Percentiles rank a stretch among this genome's conserved stretches.
Evolutionary conservation across 192 early-diverging fungal genomes (phyloP).

Genomic region (Entomortierella lignicola): DNA sequence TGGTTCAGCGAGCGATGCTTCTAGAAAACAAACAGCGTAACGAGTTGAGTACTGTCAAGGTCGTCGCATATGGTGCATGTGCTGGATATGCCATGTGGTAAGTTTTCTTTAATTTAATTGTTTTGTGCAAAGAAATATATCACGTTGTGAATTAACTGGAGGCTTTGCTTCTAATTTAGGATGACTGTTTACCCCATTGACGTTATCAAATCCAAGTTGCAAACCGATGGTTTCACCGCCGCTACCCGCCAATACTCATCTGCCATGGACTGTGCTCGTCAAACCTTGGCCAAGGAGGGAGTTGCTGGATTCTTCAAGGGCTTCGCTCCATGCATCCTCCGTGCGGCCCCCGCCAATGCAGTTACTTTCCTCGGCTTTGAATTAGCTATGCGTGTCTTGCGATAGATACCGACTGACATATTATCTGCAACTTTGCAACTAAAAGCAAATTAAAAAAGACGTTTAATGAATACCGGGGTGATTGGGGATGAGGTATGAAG

Average conservation of each 20-base stretch:
- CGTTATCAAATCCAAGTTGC: constrained; percentile 94
- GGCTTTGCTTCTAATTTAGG: constrained; percentile 44
- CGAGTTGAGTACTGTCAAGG: constrained; percentile 81
- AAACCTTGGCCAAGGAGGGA: constrained; percentile 85
- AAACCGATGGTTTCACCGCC: constrained; percentile 87
- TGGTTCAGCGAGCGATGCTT: constrained; percentile 84
- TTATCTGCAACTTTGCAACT: too few species aligned
- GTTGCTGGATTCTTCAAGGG: constrained; percentile 88
- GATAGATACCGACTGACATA: constrained; percentile 14
- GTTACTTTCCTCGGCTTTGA: constrained; percentile 90
- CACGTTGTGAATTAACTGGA: neutral
- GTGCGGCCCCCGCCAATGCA: constrained; percentile 95
- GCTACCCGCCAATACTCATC: constrained; percentile 75
- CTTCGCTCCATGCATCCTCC: constrained; percentile 84
- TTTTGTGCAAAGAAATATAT: too few species aligned
- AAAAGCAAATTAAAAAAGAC: neutral
- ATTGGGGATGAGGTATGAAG: neutral
- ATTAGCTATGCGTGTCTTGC: constrained; percentile 62
- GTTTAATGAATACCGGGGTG: too few species aligned
- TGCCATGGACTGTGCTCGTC: constrained; percentile 81
- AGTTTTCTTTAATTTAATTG: neutral
- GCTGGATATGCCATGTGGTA: constrained; percentile 88
- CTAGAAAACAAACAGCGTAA: constrained; percentile 64
- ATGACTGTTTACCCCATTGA: constrained; percentile 92
- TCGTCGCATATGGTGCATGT: constrained; percentile 84